Conservation (phyloP, 352 stramenopile genomes). For the Phytophthora quininea region DNA sequence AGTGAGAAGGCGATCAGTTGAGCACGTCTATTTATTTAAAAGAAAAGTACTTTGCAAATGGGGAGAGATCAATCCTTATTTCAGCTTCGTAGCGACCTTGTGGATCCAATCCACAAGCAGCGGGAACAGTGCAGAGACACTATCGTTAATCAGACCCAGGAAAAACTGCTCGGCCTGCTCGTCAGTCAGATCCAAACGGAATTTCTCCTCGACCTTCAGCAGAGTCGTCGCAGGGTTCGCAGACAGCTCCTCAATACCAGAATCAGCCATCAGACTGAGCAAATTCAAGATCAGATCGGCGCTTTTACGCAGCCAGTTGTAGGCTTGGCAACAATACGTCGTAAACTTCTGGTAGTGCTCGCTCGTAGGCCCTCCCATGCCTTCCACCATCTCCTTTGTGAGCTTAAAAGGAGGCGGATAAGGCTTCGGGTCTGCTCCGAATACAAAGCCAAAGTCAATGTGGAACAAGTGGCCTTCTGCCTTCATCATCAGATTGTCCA, state of each 20-base stretch:
- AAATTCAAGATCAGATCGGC: slow-evolving; percentile 98
- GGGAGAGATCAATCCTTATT: slow-evolving; percentile 25
- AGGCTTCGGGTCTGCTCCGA: slow-evolving; percentile 98
- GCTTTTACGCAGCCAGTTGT: slow-evolving; percentile 96
- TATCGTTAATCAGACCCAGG: slow-evolving; percentile 95
- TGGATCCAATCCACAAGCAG: slow-evolving; percentile 90
- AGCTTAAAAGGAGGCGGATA: slow-evolving; percentile 98
- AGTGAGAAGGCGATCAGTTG: slow-evolving; percentile 22
- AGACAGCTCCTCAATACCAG: slow-evolving; percentile 95
- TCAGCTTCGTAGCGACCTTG: slow-evolving; percentile 77
- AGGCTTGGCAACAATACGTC: slow-evolving; percentile 93
- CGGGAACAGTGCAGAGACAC: slow-evolving; percentile 91
- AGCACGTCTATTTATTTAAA: slow-evolving; percentile 19
- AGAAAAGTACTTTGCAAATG: slow-evolving; percentile 12
- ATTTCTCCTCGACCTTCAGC: slow-evolving; percentile 95
- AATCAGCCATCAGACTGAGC: slow-evolving; percentile 98
- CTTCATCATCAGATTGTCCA: slow-evolving; percentile 99
- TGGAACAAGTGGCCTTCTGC: slow-evolving; percentile 98
- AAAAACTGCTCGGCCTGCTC: slow-evolving; percentile 98
- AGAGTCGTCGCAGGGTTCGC: slow-evolving; percentile 84
- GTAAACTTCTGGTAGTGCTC: slow-evolving; percentile 94
- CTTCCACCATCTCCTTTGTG: slow-evolving; percentile 97
- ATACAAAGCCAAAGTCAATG: slow-evolving; percentile 99
- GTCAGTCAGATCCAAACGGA: slow-evolving; percentile 97
- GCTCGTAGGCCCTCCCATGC: slow-evolving; percentile 93